Conservation (phyloP, 192 early-diverging fungal species). For the Podila verticillata region DNA sequence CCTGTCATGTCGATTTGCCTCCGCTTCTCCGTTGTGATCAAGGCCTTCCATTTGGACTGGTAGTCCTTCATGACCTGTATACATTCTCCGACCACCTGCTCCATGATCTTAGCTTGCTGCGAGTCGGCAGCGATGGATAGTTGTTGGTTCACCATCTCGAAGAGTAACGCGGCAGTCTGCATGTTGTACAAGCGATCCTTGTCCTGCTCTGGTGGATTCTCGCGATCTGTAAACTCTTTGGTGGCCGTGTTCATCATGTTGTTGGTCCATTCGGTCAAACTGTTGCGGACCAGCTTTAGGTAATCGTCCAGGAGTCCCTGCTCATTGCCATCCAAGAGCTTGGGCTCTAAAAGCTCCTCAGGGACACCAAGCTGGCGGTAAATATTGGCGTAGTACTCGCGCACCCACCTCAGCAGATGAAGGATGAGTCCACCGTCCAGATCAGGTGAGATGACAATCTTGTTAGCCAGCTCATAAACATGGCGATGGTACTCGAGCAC, state of each 20-base stretch:
- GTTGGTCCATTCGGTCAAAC: constrained; percentile 90
- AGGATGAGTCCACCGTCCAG: constrained; percentile 93
- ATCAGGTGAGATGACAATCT: constrained; percentile 70
- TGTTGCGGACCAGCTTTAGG: constrained; percentile 86
- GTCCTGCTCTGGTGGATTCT: constrained; percentile 79
- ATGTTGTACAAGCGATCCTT: constrained; percentile 84
- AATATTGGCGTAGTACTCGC: constrained; percentile 94
- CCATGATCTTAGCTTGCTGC: constrained; percentile 89
- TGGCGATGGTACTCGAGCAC: constrained; percentile 96
- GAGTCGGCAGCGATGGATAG: constrained; percentile 87
- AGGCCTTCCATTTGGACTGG: constrained; percentile 82
- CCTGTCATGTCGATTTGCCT: constrained; percentile 82
- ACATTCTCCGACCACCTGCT: constrained; percentile 86
- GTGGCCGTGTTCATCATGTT: constrained; percentile 92
- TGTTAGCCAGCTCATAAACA: constrained; percentile 84
- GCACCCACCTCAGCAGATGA: constrained; percentile 85
- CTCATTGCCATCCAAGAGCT: constrained; percentile 92
- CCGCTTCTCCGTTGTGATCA: constrained; percentile 78
- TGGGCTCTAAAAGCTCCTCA: constrained; percentile 89
- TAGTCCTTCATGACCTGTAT: constrained; percentile 83
- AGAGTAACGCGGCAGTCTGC: constrained; percentile 86
- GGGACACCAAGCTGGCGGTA: constrained; percentile 86
- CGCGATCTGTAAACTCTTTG: constrained; percentile 76
- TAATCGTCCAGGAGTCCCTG: constrained; percentile 90
- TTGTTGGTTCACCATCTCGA: constrained; percentile 99